Evolutionary conservation across 495 filamentous ascomycete species (phyloP).

Genomic region (Podospora pseudopauciseta): DNA sequence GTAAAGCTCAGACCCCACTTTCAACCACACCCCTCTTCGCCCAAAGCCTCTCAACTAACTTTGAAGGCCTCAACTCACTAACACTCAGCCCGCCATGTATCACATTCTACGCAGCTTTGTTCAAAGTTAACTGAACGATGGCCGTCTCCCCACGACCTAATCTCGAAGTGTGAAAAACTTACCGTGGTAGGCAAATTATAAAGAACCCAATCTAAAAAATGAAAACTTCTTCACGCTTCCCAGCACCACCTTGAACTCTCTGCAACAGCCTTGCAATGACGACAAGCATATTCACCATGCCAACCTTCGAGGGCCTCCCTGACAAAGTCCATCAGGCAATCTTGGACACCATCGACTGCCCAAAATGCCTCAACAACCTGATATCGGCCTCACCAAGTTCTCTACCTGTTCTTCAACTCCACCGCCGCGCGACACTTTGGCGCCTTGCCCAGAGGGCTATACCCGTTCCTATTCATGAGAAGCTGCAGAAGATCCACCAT

Average conservation of each 20-base stretch:
- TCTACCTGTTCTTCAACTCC: not conserved
- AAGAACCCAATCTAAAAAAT: too few species aligned
- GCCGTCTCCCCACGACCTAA: not conserved
- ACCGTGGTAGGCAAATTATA: too few species aligned
- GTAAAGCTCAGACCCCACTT: not conserved
- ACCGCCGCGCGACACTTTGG: not conserved
- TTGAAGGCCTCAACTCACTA: too few species aligned
- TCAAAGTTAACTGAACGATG: not conserved
- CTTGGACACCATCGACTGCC: not conserved
- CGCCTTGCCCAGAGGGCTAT: not conserved
- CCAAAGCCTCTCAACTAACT: too few species aligned
- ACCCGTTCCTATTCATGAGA: not conserved
- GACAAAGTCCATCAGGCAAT: not conserved
- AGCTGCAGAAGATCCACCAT: too few species aligned
- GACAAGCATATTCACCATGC: not conserved
- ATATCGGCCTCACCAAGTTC: not conserved
- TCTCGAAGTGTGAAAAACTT: not conserved
- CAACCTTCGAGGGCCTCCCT: not conserved
- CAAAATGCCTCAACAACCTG: slow-evolving; percentile 1
- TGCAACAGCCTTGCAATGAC: too few species aligned
- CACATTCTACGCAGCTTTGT: too few species aligned
- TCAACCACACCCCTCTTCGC: not conserved
- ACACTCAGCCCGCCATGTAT: too few species aligned
- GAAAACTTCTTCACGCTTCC: too few species aligned
- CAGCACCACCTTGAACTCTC: too few species aligned